Base-by-base conservation (phyloP, 2,329 filamentous ascomycete species). In the Zymoseptoria brevis region DNA sequence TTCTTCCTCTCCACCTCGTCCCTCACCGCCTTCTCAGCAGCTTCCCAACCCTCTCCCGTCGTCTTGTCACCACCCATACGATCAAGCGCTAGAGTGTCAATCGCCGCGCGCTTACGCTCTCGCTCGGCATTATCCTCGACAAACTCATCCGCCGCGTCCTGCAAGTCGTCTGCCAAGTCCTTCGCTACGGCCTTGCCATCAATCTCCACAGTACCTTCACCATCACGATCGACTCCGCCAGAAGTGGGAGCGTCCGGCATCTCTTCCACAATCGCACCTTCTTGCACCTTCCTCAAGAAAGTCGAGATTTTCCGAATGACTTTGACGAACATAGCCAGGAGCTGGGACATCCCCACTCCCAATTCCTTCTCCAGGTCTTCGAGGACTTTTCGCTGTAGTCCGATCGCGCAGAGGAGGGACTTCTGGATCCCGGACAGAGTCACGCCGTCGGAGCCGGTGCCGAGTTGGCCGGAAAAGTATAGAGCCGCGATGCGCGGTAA, bases 241-340 rank as follows among this genome's bases (percentile, higher is more conserved):
- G 75, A 73, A 9, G 57, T 62, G n/a, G 62, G 54, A 9, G 30
- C 72, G 68, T 57, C 83, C 2, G 77, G 78, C 69, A 81, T 72
- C 0, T 68, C 72, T 59, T 76, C 69, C 49, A 73, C 73, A 16
- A 79, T 86, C 0, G 89, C 90, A 3, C 84, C 85, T 50, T 90
- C 84, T 2, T 96, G 81, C 0, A 97, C 75, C 3, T 81, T 78
- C 30, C 86, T 83, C 75, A 99, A 94, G 71, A 92, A 84, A 2
- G 83, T 80, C 2, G 88, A 88, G 48, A 96, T 82, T 77, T 97
- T 97, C 65, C 91, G 85, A 60, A 96, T 82, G 61, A 96, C 88
- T 80, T 99, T 99, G 73, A 96, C 90, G 75, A 99, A 97, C 88
- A 97, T 96, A 61, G 93, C 92, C 62, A 99, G 80, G 3, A 96